Base-by-base conservation (phyloP, 371 early-diverging fungal species). In the Parasitella parasitica region DNA sequence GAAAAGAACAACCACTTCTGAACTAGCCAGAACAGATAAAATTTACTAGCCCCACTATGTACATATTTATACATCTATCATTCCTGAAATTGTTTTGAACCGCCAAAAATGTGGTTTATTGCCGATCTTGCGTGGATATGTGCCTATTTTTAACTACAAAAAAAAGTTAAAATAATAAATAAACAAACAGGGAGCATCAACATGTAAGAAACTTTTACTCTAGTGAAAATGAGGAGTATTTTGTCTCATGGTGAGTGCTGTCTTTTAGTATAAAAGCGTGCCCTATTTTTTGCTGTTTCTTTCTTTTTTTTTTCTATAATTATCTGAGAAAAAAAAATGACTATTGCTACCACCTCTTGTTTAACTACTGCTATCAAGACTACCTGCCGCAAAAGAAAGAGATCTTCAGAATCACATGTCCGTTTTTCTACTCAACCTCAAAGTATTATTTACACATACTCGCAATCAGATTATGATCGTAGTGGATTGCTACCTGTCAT, bases 391-490 rank as follows among this genome's bases (percentile, higher is more conserved):
- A 69, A 69, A 34, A 60, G 61, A 64, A 69, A 57, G 37, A 55
- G 69, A 48, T 16, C 49, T 18, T 30, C 34, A 1, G 54, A 69
- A 6, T 38, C 71, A 12, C 75, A 65, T 32, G 78, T 78, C 9
- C 64, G 70, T n/a, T 78, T 78, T 43, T 69, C 73, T 39, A 57
- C 73, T 22, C 68, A 71, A 36, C 75, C 66, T 13, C 69, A 69
- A 20, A 53, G 52, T 13, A 64, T 80, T 11, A 73, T 68, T 9
- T 70, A 72, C 50, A 77, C 77, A 8, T 73, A 73, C 41, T 80
- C 80, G 11, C 75, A 69, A 54, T 63, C 77, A 24, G 80, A 80
- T 49, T 80, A 80, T 50, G 77, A 80, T 48, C 65, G 80, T 57
- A 73, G 76, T 61, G 76, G 76, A 3, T 52, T 73, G 7, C 70